phyloP scores from a whole-genome alignment of 2,329 filamentous ascomycete species.

The Phoma herbarum region DNA sequence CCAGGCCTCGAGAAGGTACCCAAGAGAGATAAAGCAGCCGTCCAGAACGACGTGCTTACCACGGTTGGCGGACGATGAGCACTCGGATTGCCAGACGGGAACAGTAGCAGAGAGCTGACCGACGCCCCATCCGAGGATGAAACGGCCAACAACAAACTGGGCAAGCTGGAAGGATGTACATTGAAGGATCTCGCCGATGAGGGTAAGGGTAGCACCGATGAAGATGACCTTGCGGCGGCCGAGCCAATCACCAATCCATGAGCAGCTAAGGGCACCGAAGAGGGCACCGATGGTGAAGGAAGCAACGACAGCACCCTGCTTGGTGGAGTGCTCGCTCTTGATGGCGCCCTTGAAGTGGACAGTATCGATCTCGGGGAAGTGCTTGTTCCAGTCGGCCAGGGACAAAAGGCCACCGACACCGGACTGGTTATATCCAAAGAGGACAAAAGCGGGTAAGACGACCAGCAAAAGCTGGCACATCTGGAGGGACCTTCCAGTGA shows the following conservation, averaged over 20 bases:
- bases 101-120: slow-evolving; percentile 57
- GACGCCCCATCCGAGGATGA: slow-evolving; percentile 56
- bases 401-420: slow-evolving; percentile 60
- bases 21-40: slow-evolving; percentile 58
- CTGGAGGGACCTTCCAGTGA: slow-evolving; percentile 40
- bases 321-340: slow-evolving; percentile 56
- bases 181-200: slow-evolving; percentile 57
- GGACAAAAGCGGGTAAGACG: slow-evolving; percentile 55
- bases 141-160: slow-evolving; percentile 58
- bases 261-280: slow-evolving; percentile 57
- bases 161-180: slow-evolving; percentile 56
- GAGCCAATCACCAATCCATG: slow-evolving; percentile 56
- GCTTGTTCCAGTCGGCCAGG: slow-evolving; percentile 51
- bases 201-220: slow-evolving; percentile 51
- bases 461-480: slow-evolving; percentile 49
- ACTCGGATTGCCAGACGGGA: slow-evolving; percentile 59
- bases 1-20: slow-evolving; percentile 59
- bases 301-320: slow-evolving; percentile 57
- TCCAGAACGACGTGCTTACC: slow-evolving; percentile 55
- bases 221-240: slow-evolving; percentile 59
- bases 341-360: slow-evolving; percentile 53
- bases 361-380: slow-evolving; percentile 62
- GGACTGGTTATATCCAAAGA: slow-evolving; percentile 63
- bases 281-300: slow-evolving; percentile 59
- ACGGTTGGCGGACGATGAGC: slow-evolving; percentile 50